A percentile compares a stretch with the other conserved stretches of the same genome.
Conservation (phyloP, 2,329 filamentous ascomycete genomes). For the Colletotrichum sp. region DNA sequence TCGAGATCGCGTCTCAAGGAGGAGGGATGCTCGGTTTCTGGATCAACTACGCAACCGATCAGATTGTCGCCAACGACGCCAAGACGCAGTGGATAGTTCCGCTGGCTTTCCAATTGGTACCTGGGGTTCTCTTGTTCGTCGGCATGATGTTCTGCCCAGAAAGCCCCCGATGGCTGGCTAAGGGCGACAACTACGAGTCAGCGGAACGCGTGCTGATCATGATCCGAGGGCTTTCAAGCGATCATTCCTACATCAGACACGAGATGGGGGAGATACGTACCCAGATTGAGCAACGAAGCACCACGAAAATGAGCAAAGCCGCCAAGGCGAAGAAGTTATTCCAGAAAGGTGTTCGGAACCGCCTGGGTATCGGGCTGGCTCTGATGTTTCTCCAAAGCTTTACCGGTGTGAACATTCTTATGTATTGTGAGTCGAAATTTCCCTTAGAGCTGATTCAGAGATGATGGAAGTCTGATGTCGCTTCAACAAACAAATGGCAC, state of each 20-base stretch:
- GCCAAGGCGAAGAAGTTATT: slow-evolving; percentile 24
- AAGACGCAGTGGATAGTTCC: slow-evolving; percentile 47
- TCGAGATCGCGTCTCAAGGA: slow-evolving; percentile 55
- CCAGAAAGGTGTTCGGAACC: background rate
- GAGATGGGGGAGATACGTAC: slow-evolving; percentile 58
- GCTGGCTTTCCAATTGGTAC: slow-evolving; percentile 45
- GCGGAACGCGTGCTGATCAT: slow-evolving; percentile 41
- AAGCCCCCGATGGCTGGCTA: slow-evolving; percentile 38
- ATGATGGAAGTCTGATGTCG: background rate
- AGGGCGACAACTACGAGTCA: slow-evolving; percentile 39
- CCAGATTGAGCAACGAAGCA: slow-evolving; percentile 60
- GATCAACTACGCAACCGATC: slow-evolving; percentile 33
- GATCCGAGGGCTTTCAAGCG: slow-evolving; percentile 37
- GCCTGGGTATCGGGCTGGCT: background rate
- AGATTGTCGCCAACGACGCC: slow-evolving; percentile 19
- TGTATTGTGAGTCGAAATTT: background rate
- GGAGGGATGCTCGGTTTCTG: slow-evolving; percentile 54
- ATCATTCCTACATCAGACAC: slow-evolving; percentile 42
- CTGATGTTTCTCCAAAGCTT: background rate
- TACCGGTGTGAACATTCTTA: background rate
- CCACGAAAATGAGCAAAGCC: background rate
- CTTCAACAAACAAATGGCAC: background rate
- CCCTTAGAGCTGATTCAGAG: rapidly evolving
- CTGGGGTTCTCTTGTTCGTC: slow-evolving; percentile 38
- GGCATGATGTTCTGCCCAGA: slow-evolving; percentile 39